A percentile compares a stretch with the other conserved stretches of the same genome.
Conservation (phyloP, 2,329 filamentous ascomycete genomes). For the Xylariaceae sp. region DNA sequence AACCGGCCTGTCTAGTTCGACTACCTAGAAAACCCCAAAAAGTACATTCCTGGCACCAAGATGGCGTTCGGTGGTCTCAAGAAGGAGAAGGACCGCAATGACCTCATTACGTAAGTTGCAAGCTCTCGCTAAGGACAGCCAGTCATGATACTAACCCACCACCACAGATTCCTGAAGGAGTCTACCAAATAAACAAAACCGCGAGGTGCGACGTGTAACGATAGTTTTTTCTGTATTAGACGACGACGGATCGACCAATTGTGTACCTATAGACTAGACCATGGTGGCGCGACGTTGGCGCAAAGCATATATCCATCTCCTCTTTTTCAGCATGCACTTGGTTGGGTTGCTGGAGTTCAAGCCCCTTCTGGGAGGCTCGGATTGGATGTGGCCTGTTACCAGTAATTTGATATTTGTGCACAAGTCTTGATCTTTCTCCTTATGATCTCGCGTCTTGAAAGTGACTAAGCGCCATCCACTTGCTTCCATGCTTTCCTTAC, state of each 20-base stretch:
- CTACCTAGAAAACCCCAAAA: conserved; percentile 99
- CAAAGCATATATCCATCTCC: conserved; percentile 37
- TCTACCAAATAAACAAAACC: conserved; percentile 65
- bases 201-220: conserved; percentile 39
- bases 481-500: too few species aligned
- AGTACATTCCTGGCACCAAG: conserved; percentile 99
- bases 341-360: conserved; percentile 25
- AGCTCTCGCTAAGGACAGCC: not conserved
- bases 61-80: conserved; percentile 99
- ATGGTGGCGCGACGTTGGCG: conserved; percentile 30
- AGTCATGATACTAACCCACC: conserved; percentile 1
- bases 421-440: not conserved
- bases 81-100: conserved; percentile 99
- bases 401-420: conserved; percentile 15
- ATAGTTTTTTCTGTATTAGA: conserved; percentile 39
- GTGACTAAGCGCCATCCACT: not conserved
- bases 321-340: conserved; percentile 28
- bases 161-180: conserved; percentile 67
- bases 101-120: conserved; percentile 88
- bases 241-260: conserved; percentile 35
- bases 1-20: conserved; percentile 65
- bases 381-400: conserved; percentile 17
- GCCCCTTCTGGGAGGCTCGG: conserved; percentile 18
- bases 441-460: not conserved
- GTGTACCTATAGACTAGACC: conserved; percentile 40